phyloP scores from a whole-genome alignment of 257 asterid genomes.

The Solanum okadae region DNA sequence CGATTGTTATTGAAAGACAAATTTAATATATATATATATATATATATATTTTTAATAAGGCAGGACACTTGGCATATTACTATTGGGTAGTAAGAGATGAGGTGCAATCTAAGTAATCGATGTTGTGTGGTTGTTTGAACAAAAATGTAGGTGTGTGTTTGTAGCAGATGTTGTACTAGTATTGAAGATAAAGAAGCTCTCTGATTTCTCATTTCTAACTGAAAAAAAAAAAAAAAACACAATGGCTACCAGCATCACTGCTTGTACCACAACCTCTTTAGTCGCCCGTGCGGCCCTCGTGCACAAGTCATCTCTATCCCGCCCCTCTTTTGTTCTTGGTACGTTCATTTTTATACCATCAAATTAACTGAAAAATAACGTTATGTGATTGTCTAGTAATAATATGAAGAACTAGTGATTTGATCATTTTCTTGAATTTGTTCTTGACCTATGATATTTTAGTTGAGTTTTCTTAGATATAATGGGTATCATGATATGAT shows the following conservation, averaged over 20 bases:
- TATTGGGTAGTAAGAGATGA: not conserved
- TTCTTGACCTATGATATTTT: not conserved
- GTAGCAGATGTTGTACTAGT: not conserved
- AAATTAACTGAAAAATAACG: not conserved
- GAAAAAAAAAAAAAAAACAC: not conserved
- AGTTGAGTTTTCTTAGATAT: not conserved
- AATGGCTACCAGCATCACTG: conserved; percentile 70
- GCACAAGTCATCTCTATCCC: not conserved
- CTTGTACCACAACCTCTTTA: conserved; percentile 44
- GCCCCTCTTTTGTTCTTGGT: conserved; percentile 32
- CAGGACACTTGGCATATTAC: not conserved
- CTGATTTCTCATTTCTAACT: not conserved
- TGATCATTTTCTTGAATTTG: not conserved
- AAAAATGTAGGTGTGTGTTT: not conserved
- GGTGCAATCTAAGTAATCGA: not conserved
- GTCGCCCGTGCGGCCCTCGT: conserved; percentile 41
- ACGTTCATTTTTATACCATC: not conserved
- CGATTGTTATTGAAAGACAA: not conserved
- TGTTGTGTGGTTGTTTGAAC: not conserved
- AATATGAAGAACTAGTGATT: not conserved
- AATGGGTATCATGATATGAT: not conserved
- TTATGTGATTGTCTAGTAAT: not conserved
- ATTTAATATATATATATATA: too few species aligned
- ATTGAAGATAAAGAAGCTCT: not conserved
- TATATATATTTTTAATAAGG: not conserved